Conservation (phyloP, 305 asterid genomes). For the Fraxinus xanthoxyloides region DNA sequence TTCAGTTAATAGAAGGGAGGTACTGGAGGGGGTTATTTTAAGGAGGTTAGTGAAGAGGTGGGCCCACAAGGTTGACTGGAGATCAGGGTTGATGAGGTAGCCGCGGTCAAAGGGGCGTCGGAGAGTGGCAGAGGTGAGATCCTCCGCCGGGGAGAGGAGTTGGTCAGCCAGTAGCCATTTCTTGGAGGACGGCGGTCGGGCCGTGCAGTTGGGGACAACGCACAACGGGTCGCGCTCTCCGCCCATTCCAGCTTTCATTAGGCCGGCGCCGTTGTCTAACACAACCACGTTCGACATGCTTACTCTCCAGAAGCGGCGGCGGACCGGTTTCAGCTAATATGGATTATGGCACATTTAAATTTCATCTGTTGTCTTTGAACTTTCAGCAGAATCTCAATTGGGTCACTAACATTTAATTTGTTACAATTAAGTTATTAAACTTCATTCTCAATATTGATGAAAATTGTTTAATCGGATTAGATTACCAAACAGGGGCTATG, state of each 20-base stretch:
- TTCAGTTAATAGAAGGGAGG: conserved; percentile 80
- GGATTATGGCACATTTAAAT: neutral
- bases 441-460: neutral
- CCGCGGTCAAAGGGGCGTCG: conserved; percentile 98
- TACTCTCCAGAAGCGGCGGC: neutral
- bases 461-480: too few relatives aligned
- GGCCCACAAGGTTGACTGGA: conserved; percentile 79
- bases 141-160: conserved; percentile 78
- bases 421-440: neutral
- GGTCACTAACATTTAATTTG: neutral
- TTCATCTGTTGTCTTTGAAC: neutral
- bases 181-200: conserved; percentile 77
- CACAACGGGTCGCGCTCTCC: conserved; percentile 83
- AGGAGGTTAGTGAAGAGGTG: conserved; percentile 75
- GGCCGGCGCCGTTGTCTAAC: conserved; percentile 89
- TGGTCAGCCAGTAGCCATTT: conserved; percentile 81
- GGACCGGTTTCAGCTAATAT: neutral
- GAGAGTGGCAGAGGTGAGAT: conserved; percentile 94
- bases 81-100: conserved; percentile 81
- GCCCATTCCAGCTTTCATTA: conserved; percentile 82
- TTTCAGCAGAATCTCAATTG: neutral
- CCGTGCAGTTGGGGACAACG: conserved; percentile 88
- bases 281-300: conserved; percentile 72
- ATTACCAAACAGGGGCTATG: neutral
- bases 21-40: conserved; percentile 55